These are phyloP conservation scores for Trichoderma semiorbis DNA, from an alignment of 2,329 filamentous ascomycete species.

Conservation along the genomic window DNA sequence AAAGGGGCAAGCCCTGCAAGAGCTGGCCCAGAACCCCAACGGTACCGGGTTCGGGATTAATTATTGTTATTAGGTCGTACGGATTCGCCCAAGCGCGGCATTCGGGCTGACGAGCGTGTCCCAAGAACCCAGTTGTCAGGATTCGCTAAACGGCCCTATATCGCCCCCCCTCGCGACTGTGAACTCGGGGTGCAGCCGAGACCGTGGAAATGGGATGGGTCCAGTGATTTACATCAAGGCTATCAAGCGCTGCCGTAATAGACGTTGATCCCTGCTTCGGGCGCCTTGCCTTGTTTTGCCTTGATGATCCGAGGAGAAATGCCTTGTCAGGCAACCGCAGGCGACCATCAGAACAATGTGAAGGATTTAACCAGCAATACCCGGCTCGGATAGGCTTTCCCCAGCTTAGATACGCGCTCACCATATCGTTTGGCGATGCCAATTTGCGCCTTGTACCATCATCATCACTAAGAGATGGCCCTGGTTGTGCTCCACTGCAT, in stretches of 20 bases:
- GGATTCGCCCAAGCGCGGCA: not conserved
- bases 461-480: not conserved
- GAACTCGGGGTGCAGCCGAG: not conserved
- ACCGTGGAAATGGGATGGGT: not conserved
- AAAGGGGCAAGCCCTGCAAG: not conserved
- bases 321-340: not conserved
- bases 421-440: not conserved
- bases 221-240: constrained; percentile 7
- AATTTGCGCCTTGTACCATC: not conserved
- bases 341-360: not conserved
- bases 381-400: too few species aligned
- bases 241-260: not conserved
- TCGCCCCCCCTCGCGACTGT: not conserved
- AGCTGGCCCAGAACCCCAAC: not conserved
- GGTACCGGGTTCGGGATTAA: not conserved
- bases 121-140: not conserved
- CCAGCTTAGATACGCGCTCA: not conserved
- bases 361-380: not conserved
- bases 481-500: not conserved
- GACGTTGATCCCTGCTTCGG: not conserved
- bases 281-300: not conserved
- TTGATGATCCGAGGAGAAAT: not conserved
- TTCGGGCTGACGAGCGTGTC: not conserved
- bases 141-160: constrained; percentile 4
- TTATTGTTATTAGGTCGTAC: not conserved